Evolutionary conservation across 2,329 filamentous ascomycete species (phyloP).

Genomic region (Xylaria sp.): DNA sequence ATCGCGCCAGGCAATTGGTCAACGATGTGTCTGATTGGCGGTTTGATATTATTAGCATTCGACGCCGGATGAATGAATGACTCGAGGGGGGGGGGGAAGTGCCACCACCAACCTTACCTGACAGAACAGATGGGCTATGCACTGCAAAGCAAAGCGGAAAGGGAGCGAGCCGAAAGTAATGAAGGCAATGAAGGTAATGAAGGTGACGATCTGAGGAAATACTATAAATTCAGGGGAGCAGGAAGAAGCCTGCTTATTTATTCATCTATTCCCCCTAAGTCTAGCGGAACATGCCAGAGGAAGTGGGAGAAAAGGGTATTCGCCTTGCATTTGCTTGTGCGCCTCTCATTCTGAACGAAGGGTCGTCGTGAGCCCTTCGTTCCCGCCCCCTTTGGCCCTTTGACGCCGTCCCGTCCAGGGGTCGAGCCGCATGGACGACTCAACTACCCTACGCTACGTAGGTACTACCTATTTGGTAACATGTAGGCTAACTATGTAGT

Average conservation of each 20-base stretch:
- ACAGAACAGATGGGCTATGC: background rate
- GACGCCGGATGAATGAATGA: constrained; percentile 3
- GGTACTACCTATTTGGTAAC: no score
- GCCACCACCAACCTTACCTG: background rate
- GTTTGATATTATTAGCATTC: constrained; percentile 5
- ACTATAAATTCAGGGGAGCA: background rate
- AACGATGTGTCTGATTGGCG: constrained; percentile 16
- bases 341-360: background rate
- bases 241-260: background rate
- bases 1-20: constrained; percentile 5
- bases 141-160: constrained; percentile 19
- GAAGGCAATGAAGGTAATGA: constrained; percentile 4
- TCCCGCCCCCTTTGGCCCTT: background rate
- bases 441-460: background rate
- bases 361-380: background rate
- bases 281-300: background rate
- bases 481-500: background rate
- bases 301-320: background rate
- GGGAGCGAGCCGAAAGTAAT: background rate
- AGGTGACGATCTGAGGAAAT: background rate
- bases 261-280: background rate
- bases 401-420: background rate
- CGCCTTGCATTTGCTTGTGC: background rate
- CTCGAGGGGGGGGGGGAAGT: background rate
- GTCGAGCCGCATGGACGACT: background rate